Evolutionary conservation across 148 eudicot genomes (phyloP).

Genomic region (Rhododendron kiyosumense): DNA sequence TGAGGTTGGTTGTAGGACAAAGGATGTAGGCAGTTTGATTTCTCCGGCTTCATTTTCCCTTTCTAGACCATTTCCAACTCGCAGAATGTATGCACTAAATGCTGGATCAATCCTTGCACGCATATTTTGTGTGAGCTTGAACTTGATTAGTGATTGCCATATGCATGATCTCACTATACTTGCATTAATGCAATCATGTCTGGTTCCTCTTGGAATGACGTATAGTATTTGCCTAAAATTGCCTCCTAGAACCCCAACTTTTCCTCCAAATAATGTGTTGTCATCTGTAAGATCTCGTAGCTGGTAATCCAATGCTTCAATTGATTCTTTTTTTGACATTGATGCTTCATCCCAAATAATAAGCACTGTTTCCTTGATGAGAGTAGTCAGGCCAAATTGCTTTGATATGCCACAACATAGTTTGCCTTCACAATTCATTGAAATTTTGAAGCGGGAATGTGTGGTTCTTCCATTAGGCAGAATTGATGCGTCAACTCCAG

Average conservation of each 20-base stretch:
- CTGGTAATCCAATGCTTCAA: background rate
- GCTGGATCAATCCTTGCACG: background rate
- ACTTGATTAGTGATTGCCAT: background rate
- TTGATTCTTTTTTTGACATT: background rate
- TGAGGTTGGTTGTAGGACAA: too few relatives aligned
- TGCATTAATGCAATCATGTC: background rate
- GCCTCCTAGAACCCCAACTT: background rate
- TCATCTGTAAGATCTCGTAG: background rate
- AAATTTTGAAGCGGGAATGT: background rate
- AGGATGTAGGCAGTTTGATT: too few relatives aligned
- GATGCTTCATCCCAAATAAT: too few relatives aligned
- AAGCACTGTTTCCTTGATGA: background rate
- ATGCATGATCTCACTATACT: background rate
- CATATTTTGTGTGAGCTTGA: background rate
- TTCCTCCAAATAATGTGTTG: background rate
- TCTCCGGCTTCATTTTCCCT: too few relatives aligned
- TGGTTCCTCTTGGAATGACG: background rate
- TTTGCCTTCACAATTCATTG: background rate
- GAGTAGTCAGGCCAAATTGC: background rate
- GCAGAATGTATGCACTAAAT: background rate
- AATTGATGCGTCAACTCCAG: background rate
- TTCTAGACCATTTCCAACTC: too few relatives aligned
- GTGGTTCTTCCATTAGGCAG: background rate
- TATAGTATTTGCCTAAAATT: background rate
- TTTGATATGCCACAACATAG: too few relatives aligned